Evolutionary conservation across 2,329 filamentous ascomycete species (phyloP), one percentile per base, ranked within the genome.

Genomic region (Drechslera avenae): DNA sequence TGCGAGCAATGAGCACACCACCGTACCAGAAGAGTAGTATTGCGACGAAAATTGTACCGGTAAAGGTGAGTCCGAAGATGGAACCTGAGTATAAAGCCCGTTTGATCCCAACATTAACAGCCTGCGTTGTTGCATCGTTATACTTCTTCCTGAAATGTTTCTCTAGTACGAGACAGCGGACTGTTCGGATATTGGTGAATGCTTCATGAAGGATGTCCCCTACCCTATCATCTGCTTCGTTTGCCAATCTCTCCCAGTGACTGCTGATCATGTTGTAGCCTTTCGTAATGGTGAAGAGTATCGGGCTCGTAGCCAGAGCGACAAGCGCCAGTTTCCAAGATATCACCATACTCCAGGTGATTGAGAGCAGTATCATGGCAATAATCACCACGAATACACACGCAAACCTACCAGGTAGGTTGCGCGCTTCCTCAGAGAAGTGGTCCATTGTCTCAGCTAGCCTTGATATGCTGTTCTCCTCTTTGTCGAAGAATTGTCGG

Each of bases 1-100:
- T 66, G 35, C 73, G 71, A 0, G 80, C 78, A 5, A 89, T 80
- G 9, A 96, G 78, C 1, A 82, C 75, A 0, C 86, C 84, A 2
- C 89, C 90, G 66, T 93, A 95, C 75, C 88, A 96, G 68, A 96
- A 94, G 8, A 96, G 83, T 3, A 96, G 75, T 0, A 91, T 90
- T 66, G 85, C 87, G 12, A 90, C 80, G 63, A 90, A 90, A 52
- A 86, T 83, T 32, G 86, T 83, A 14, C 86, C 81, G 0, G 86
- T 86, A 62, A 95, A 88, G 28, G 87, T 86, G n/a, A 94, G 72
- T 0, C 92, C 93, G 64, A 86, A 95, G 5, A 93, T 80, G 4
- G 86, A 73, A 0, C 90, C 90, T 0, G 85, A 84, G 60, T 84
- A 88, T 1, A 81, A 66, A 0, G 88, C 88, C 21, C 89, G 83